Base-by-base conservation (phyloP, 345 rosid species). In the Alliaria petiolata region DNA sequence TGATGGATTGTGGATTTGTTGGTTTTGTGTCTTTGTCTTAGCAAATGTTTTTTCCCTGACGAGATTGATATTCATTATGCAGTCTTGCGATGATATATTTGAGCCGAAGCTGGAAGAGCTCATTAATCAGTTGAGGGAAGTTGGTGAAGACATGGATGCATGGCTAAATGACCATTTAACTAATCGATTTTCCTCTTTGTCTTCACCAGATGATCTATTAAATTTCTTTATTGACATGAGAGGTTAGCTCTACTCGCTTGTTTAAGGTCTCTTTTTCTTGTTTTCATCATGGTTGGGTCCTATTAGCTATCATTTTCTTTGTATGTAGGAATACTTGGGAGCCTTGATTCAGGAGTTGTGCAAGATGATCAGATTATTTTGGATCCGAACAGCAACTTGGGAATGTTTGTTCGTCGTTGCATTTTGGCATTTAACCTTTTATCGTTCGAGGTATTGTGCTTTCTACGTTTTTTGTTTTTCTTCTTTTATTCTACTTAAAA, bases 331-430 rank as follows among this genome's bases (percentile, higher is more conserved):
- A 82, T 88, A 52, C 87, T 95, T 68, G 88, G 84, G 38, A 90
- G 86, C 59, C 79, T 81, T 74, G 96, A 91, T 72, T 78, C 87
- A 11, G 90, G 83, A 50, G 76, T 74, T 25, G 69, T 85, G 51
- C 96, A 89, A 51, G 97, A 88, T 63, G 95, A 83, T 56, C 98
- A 91, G 76, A 84, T 85, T 67, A 76, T 86, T 64, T 82, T 95
- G 87, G 99, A 95, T 56, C 90, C 93, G 3, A 95, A 72, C 61
- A 88, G 97, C 79, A 83, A 68, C 65, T 79, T 95, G 70, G 99
- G 98, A 69, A 78, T 89, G 85, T 95, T 88, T 83, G 83, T 91
- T 43, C 95, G 98, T 12, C 99, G 91, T 17, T 89, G 98, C 77
- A 59, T 91, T 52, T 87, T 91, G 72, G 85, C 98, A 61, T 91